A percentile compares a stretch with the other conserved stretches of the same genome.
These are phyloP conservation scores for Trichoderma gracile DNA, from an alignment of 2,329 filamentous ascomycete genomes.

Conservation along the genomic window DNA sequence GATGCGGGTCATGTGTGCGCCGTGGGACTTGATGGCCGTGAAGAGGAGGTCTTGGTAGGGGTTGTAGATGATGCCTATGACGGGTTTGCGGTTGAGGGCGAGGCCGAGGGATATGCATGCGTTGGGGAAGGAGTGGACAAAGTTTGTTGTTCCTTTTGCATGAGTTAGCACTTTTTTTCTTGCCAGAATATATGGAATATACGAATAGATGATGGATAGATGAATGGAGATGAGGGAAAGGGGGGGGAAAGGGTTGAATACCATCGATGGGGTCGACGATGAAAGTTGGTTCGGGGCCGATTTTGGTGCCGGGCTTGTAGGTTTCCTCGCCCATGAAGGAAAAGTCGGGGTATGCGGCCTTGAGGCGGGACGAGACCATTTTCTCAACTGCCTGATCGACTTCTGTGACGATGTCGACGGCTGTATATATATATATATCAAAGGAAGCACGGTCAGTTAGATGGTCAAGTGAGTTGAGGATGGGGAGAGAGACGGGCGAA, in stretches of 20 bases:
- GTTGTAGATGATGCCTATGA: conserved; percentile 77
- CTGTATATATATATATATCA: conserved; percentile 40
- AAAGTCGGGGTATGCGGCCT: conserved; percentile 54
- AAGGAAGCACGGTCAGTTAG: too few species aligned
- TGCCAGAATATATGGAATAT: too few species aligned
- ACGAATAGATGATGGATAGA: background rate
- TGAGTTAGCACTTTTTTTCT: background rate
- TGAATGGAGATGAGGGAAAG: background rate
- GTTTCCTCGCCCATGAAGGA: conserved; percentile 77
- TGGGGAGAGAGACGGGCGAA: too few species aligned
- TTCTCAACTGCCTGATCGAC: conserved; percentile 66
- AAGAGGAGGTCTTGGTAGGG: conserved; percentile 71
- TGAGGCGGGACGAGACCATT: conserved; percentile 58
- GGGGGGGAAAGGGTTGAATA: conserved; percentile 8
- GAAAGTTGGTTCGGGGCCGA: conserved; percentile 71
- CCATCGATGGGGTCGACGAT: conserved; percentile 82
- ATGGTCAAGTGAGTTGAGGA: too few species aligned
- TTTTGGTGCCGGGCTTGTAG: conserved; percentile 63
- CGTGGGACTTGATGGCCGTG: conserved; percentile 66
- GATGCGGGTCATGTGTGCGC: conserved; percentile 59
- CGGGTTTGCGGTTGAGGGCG: conserved; percentile 60
- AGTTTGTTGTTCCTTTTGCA: conserved; percentile 65
- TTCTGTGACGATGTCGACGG: conserved; percentile 69
- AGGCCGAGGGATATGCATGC: conserved; percentile 78
- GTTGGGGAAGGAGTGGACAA: conserved; percentile 72